A percentile compares a stretch with the other conserved stretches of the same genome.
Conservation (phyloP, 768 basidiomycete species). For the Trametes elegans region DNA sequence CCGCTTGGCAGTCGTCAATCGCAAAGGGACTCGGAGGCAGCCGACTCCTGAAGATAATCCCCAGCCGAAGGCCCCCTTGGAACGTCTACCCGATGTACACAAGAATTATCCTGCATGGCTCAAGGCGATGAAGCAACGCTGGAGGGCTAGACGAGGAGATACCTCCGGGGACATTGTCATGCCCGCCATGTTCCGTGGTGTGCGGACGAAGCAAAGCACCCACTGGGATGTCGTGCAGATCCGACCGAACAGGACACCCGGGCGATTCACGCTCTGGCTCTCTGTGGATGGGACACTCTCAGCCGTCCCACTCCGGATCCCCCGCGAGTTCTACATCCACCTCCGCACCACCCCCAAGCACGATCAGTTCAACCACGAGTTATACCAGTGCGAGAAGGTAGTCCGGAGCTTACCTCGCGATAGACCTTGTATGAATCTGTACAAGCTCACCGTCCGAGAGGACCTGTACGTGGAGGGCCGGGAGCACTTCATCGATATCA, state of each 20-base stretch:
- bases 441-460: conserved; percentile 80
- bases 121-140: conserved; percentile 69
- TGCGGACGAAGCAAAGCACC: conserved; percentile 49
- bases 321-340: conserved; percentile 92
- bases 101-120: conserved; percentile 77
- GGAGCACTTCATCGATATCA: conserved; percentile 89
- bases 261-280: conserved; percentile 88
- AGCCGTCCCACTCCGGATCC: conserved; percentile 80
- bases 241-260: conserved; percentile 68
- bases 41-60: conserved; percentile 44
- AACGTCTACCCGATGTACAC: conserved; percentile 60
- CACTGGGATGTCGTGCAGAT: conserved; percentile 95
- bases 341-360: conserved; percentile 67
- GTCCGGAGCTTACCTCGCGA: conserved; percentile 78
- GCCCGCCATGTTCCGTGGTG: conserved; percentile 74
- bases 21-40: conserved; percentile 41
- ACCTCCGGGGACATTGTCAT: conserved; percentile 45
- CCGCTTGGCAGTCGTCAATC: conserved; percentile 54
- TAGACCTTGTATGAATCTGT: conserved; percentile 73
- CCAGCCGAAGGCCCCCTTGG: conserved; percentile 19
- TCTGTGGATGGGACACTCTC: conserved; percentile 76
- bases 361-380: conserved; percentile 64
- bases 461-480: conserved; percentile 80
- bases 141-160: conserved; percentile 61
- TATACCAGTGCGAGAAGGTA: conserved; percentile 72